Evolutionary conservation across 768 basidiomycete species (phyloP).

Genomic region (Amanita polypyramis): DNA sequence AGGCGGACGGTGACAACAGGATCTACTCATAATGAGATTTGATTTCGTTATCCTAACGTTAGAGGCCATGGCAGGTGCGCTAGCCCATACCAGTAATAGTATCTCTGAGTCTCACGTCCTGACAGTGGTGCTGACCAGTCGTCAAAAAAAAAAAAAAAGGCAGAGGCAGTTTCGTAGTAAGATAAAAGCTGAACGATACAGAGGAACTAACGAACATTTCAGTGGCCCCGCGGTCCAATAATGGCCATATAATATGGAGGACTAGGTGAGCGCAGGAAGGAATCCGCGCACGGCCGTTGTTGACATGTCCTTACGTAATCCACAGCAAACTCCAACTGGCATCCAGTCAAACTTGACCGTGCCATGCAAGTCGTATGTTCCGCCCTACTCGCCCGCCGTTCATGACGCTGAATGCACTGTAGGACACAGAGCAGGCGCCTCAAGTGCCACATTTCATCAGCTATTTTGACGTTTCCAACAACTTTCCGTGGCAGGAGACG

Average conservation of each 20-base stretch:
- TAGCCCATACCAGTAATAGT: no score
- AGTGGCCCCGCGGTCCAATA: no score
- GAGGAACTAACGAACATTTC: no score
- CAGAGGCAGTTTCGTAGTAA: no score
- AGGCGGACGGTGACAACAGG: no score
- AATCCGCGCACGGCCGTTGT: background rate
- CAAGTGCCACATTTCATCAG: background rate
- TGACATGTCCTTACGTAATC: background rate
- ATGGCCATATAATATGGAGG: no score
- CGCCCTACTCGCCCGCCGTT: background rate
- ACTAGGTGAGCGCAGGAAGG: background rate
- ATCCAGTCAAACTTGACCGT: background rate
- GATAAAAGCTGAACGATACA: no score
- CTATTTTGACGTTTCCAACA: constrained; percentile 5
- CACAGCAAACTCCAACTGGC: background rate
- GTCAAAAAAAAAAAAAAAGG: no score
- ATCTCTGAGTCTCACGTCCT: no score
- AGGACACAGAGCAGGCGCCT: constrained; percentile 1
- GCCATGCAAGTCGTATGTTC: constrained; percentile 6
- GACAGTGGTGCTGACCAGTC: no score
- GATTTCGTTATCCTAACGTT: background rate
- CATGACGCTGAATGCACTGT: background rate
- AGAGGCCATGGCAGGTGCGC: no score
- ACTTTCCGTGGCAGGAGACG: constrained; percentile 51
- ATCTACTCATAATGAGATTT: background rate